Percentiles rank a stretch among this genome's conserved stretches.
These are phyloP conservation scores for Carex myosuroides DNA, from an alignment of 176 grass and related monocot species.

Conservation along the genomic window DNA sequence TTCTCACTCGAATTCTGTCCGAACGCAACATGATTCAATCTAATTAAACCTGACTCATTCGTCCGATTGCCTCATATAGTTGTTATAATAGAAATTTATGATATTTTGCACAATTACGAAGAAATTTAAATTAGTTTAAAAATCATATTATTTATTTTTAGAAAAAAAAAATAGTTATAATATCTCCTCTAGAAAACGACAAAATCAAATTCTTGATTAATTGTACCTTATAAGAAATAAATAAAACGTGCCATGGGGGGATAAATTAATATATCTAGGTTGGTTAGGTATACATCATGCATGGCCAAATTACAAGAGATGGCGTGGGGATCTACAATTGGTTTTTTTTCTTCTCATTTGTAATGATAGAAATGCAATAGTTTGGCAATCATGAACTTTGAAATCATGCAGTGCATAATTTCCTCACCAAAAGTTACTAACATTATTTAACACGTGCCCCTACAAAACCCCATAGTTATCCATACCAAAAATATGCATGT, in stretches of 20 bases:
- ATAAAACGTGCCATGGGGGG: not conserved
- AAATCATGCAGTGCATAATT: not conserved
- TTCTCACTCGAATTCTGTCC: too few species aligned
- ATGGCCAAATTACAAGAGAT: slow-evolving; percentile 1
- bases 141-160: too few species aligned
- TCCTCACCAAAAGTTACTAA: not conserved
- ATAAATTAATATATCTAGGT: not conserved
- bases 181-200: not conserved
- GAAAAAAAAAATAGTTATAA: too few species aligned
- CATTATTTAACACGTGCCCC: not conserved
- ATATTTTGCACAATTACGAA: too few species aligned
- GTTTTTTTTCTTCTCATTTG: not conserved
- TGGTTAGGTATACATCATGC: not conserved
- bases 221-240: not conserved
- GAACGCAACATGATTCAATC: too few species aligned
- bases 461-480: not conserved
- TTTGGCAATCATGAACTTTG: not conserved
- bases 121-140: too few species aligned
- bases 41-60: too few species aligned
- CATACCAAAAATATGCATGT: not conserved
- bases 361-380: not conserved
- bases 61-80: too few species aligned
- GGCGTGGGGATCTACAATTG: not conserved
- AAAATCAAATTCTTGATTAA: not conserved
- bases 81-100: too few species aligned